These are phyloP conservation scores for Aspergillus sp. DNA, from an alignment of 2,329 filamentous ascomycete genomes.

Conservation along the genomic window DNA sequence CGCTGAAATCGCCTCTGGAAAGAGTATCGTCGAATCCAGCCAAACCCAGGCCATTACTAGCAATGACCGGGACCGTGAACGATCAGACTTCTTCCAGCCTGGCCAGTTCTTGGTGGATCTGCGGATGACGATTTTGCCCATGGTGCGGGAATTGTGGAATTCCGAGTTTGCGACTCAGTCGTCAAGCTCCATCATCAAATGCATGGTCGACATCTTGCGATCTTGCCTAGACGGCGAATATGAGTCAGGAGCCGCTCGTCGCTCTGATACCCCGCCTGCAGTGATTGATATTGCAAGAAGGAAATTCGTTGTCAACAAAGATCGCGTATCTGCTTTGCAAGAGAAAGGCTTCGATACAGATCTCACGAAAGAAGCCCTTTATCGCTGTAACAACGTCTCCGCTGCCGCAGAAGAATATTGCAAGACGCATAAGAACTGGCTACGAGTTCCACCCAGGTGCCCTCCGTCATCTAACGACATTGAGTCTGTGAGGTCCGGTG, in stretches of 20 bases:
- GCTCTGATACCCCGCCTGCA: slow-evolving; percentile 50
- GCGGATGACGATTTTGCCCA: slow-evolving; percentile 68
- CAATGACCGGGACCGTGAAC: slow-evolving; percentile 47
- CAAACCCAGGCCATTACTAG: slow-evolving; percentile 50
- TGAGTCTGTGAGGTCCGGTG: slow-evolving; percentile 22
- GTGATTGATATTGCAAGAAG: slow-evolving; percentile 41
- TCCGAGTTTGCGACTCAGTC: slow-evolving; percentile 76
- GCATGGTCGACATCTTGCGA: slow-evolving; percentile 74
- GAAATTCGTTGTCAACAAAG: slow-evolving; percentile 45
- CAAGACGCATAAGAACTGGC: slow-evolving; percentile 47
- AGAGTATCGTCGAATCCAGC: slow-evolving; percentile 69
- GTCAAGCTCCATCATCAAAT: slow-evolving; percentile 65
- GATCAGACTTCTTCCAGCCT: slow-evolving; percentile 55
- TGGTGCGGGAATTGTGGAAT: slow-evolving; percentile 72
- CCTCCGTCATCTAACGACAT: slow-evolving; percentile 58
- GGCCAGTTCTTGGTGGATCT: slow-evolving; percentile 80
- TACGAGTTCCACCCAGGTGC: slow-evolving; percentile 53
- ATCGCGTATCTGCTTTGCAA: slow-evolving; percentile 37
- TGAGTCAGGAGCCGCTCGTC: slow-evolving; percentile 59
- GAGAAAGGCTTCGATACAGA: slow-evolving; percentile 49
- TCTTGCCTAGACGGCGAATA: slow-evolving; percentile 67
- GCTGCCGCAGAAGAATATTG: slow-evolving; percentile 66
- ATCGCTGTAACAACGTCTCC: slow-evolving; percentile 64
- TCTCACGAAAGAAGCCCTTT: slow-evolving; percentile 70
- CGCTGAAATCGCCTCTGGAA: slow-evolving; percentile 63